Evolutionary conservation across 2,329 filamentous ascomycete species (phyloP), one percentile per base, ranked within the genome.

Genomic region (Fusarium sulawesiense): DNA sequence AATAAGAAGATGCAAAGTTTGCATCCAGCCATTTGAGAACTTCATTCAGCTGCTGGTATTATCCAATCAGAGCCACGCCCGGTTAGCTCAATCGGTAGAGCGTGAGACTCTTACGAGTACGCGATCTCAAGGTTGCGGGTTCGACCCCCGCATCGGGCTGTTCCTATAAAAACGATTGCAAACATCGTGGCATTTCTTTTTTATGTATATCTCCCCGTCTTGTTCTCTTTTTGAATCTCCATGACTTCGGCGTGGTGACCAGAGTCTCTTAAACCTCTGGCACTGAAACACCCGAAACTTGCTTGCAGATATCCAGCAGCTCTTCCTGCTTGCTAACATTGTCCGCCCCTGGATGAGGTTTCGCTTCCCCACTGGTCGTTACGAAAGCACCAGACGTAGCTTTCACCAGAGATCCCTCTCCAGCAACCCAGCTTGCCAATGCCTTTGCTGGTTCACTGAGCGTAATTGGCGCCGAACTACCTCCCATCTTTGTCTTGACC

Each of bases 41-140:
- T 37, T n/a, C 4, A 37, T 7, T 18, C 9, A 37, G 18, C 6
- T 4, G 34, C 18, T n/a, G 3, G 18, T 37, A 37, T 37, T 10
- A 37, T 37, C 66, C 62, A 68, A 70, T 62, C 54, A 68, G 64
- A 67, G 57, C 30, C 79, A 79, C 78, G 77, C 78, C 77, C 79
- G 74, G 68, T 75, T 76, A 75, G 73, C 72, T 77, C 74, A 75
- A 77, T 77, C 74, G 75, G 73, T 89, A 89, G 87, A 90, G 87
- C 87, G 87, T 89, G 84, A 88, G 88, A 89, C 88, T 89, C 88
- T 86, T 85, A 86, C 8, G 70, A 76, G 74, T 74, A 67, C 75
- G 61, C 73, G 58, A 85, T 84, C 84, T 85, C 81, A 84, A 85
- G 83, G 83, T 82, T 85, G 83, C 82, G 83, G 83, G 85, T 87